Base-by-base conservation (phyloP, 331 rosid genomes). In the Acacia pycnantha region DNA sequence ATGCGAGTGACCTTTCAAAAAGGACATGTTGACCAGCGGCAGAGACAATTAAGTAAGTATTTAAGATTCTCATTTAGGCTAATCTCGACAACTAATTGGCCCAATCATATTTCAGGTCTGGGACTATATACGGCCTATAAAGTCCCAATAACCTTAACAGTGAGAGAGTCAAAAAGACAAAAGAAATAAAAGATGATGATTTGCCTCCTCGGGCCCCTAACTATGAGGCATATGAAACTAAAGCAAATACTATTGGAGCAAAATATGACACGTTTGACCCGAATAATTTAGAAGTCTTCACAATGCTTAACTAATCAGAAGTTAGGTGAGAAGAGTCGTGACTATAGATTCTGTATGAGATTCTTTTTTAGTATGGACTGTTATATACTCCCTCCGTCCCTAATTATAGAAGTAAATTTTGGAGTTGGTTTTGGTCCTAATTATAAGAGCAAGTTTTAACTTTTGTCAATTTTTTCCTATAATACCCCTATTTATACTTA, bases 171-270 rank as follows among this genome's bases (percentile, higher is more conserved):
- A 72, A 72, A 72, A 72, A 72, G 56, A 71, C 27, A 50, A 24
- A 27, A 27, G 16, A 15, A 19, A 78, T 1, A 37, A 70, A 79
- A 51, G 58, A 70, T 82, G 58, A 70, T 82, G 77, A 80, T 81
- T 84, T 73, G 79, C 78, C 85, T 83, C 85, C 95, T 92, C 93
- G 97, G 93, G 97, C 95, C 95, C 93, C 97, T 84, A 92, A 90
- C 84, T 78, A 54, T 65, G 81, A 62, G 69, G 67, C 47, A 51
- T 65, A 29, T 61, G 31, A 61, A 61, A 61, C 64, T 9, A n/a
- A 56, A 56, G 8, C 11, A 59, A 24, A 11, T 13, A 61, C 26
- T 62, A 27, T 62, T 6, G 6, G 40, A 26, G 11, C 5, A 6
- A 37, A 37, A 27, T 5, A 61, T 61, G 37, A 5, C 70, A n/a